Percentiles rank a stretch among this genome's conserved stretches.
Evolutionary conservation across 2,329 filamentous ascomycete species (phyloP).

Genomic region (Zymoseptoria brevis): DNA sequence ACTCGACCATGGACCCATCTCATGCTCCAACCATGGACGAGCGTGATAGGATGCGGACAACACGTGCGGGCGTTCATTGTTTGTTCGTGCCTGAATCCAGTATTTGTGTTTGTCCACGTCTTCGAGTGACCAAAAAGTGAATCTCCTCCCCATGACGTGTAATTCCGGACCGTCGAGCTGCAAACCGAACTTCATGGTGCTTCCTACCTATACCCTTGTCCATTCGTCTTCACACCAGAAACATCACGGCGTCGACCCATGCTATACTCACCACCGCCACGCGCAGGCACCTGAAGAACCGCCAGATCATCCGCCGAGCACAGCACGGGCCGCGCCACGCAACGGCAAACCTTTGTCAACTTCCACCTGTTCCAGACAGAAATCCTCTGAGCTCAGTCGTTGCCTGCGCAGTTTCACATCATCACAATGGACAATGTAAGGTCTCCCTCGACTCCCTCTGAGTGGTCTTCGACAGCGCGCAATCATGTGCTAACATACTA

Average conservation of each 20-base stretch:
- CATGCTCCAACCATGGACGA: not conserved
- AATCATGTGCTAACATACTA: not conserved
- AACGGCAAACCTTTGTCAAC: not conserved
- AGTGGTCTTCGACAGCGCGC: not conserved
- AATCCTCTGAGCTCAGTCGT: constrained; percentile 1
- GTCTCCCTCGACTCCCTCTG: not conserved
- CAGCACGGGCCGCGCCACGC: not conserved
- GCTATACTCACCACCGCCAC: not conserved
- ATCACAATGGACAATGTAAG: constrained; percentile 11
- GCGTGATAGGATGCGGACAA: not conserved
- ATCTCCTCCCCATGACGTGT: not conserved
- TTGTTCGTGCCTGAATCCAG: not conserved
- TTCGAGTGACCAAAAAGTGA: not conserved
- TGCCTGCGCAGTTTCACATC: constrained; percentile 11
- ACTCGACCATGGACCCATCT: not conserved
- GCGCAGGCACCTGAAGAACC: not conserved
- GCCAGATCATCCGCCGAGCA: not conserved
- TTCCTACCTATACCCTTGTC: not conserved
- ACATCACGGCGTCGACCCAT: not conserved
- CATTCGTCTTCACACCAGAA: not conserved
- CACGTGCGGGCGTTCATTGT: not conserved
- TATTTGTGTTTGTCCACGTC: not conserved
- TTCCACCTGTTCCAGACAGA: not conserved
- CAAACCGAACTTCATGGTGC: not conserved
- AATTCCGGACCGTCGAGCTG: not conserved